These are phyloP conservation scores for Pyrus betulifolia DNA, from an alignment of 306 rosid species.

Conservation along the genomic window DNA sequence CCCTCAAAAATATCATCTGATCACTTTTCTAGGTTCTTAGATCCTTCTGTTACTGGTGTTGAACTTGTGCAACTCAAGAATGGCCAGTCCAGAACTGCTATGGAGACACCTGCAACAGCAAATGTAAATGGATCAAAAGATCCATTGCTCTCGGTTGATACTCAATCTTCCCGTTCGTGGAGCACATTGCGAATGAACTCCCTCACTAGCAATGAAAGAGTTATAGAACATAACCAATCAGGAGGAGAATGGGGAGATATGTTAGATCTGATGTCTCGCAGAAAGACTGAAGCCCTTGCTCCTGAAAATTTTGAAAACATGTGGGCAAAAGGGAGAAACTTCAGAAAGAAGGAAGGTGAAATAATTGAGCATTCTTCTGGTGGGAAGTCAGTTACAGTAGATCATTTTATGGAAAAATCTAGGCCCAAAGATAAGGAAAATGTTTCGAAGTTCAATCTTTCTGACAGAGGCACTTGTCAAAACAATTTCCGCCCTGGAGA, in stretches of 20 bases:
- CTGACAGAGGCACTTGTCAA: slow-evolving; percentile 33
- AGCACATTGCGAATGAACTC: slow-evolving; percentile 42
- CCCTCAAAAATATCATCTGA: slow-evolving; percentile 43
- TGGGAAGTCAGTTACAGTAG: slow-evolving; percentile 35
- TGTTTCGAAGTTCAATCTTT: slow-evolving; percentile 30
- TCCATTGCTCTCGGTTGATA: slow-evolving; percentile 71
- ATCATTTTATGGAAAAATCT: slow-evolving; percentile 31
- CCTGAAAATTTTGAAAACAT: slow-evolving; percentile 91
- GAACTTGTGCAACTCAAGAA: slow-evolving; percentile 80
- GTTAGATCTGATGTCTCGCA: slow-evolving; percentile 70
- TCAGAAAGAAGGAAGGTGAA: slow-evolving; percentile 50
- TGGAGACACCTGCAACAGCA: slow-evolving; percentile 20
- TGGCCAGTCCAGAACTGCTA: slow-evolving; percentile 39
- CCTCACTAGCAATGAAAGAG: slow-evolving; percentile 40
- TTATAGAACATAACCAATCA: slow-evolving; percentile 34
- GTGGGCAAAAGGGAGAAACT: slow-evolving; percentile 89
- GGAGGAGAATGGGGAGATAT: slow-evolving; percentile 95
- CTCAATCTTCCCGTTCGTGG: slow-evolving; percentile 76
- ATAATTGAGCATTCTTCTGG: slow-evolving; percentile 38
- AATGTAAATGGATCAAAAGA: slow-evolving; percentile 50
- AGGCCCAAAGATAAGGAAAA: slow-evolving; percentile 37
- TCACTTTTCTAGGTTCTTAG: slow-evolving; percentile 49
- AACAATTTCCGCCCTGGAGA: slow-evolving; percentile 24
- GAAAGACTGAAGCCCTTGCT: slow-evolving; percentile 88
- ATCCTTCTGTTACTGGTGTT: slow-evolving; percentile 86